Evolutionary conservation across 768 basidiomycete genomes (phyloP).

Genomic region (Terana coerulea): DNA sequence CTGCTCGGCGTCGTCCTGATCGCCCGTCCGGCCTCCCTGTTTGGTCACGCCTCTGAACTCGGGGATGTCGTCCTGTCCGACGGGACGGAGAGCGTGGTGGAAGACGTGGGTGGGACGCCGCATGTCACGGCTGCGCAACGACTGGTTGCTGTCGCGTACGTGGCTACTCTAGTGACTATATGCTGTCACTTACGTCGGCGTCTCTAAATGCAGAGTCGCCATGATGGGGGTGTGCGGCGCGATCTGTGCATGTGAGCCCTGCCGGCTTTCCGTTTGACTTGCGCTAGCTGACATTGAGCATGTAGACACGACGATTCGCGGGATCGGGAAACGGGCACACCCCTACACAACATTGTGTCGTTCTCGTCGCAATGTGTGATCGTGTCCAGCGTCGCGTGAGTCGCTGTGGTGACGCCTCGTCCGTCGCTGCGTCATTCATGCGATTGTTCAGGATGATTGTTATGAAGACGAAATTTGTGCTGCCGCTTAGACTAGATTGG

Average conservation of each 20-base stretch:
- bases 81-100: constrained; percentile 1
- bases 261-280: too few relatives aligned
- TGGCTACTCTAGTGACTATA: neutral
- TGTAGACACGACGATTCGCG: constrained; percentile 50
- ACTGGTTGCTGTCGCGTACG: constrained; percentile 56
- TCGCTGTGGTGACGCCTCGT: neutral
- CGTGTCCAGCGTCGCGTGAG: constrained; percentile 30
- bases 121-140: constrained; percentile 34
- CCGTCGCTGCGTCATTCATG: neutral
- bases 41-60: constrained; percentile 37
- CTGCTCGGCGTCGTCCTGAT: constrained; percentile 78
- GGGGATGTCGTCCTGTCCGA: constrained; percentile 2
- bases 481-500: constrained; percentile 47
- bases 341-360: constrained; percentile 68
- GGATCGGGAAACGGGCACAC: constrained; percentile 74
- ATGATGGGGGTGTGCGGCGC: constrained; percentile 64
- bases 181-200: neutral
- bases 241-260: constrained; percentile 69
- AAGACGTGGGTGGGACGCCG: constrained; percentile 4
- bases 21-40: constrained; percentile 72
- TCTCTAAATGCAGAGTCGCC: constrained; percentile 40
- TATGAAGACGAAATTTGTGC: constrained; percentile 36
- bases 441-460: constrained; percentile 38
- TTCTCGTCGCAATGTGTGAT: constrained; percentile 58
- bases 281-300: neutral